A percentile compares a stretch with the other conserved stretches of the same genome.
Evolutionary conservation across 2,329 filamentous ascomycete genomes (phyloP).

Genomic region (Fusarium sp.): DNA sequence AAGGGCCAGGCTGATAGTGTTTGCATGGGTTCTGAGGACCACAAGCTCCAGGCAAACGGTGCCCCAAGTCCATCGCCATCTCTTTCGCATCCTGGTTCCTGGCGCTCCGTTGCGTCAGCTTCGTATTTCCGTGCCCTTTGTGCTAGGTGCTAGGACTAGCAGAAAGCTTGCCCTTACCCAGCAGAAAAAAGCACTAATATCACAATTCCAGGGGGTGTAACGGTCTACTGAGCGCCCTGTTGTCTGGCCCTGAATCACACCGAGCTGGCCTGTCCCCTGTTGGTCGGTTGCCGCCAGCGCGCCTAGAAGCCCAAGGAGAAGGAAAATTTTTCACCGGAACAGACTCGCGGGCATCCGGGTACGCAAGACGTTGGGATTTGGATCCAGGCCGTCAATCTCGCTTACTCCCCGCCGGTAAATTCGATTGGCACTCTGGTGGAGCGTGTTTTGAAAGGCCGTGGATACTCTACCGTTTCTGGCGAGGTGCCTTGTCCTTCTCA

Average conservation of each 20-base stretch:
- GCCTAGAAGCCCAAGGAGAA: slow-evolving; percentile 51
- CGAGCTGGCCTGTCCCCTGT: slow-evolving; percentile 47
- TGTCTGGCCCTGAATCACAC: slow-evolving; percentile 49
- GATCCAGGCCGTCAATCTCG: slow-evolving; percentile 54
- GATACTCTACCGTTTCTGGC: slow-evolving; percentile 33
- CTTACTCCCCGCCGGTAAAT: slow-evolving; percentile 55
- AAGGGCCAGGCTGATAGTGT: slow-evolving; percentile 40
- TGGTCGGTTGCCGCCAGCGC: slow-evolving; percentile 49
- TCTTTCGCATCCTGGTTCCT: slow-evolving; percentile 27
- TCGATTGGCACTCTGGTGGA: slow-evolving; percentile 50
- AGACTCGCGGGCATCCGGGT: slow-evolving; percentile 48
- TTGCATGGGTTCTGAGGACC: slow-evolving; percentile 36
- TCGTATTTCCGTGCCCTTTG: slow-evolving; percentile 47
- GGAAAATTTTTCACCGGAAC: slow-evolving; percentile 52
- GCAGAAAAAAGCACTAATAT: slow-evolving; percentile 27
- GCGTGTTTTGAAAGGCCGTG: slow-evolving; percentile 21
- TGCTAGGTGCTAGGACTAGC: not conserved
- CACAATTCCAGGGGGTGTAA: slow-evolving; percentile 41
- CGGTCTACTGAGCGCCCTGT: slow-evolving; percentile 44
- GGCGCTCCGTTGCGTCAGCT: slow-evolving; percentile 45
- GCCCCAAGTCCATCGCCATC: slow-evolving; percentile 27
- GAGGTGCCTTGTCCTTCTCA: slow-evolving; percentile 39
- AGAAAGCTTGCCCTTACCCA: slow-evolving; percentile 17
- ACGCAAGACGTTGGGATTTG: slow-evolving; percentile 48
- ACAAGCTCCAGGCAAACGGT: slow-evolving; percentile 32